Base-by-base conservation (phyloP, 495 filamentous ascomycete species). In the Penicillium coffeae region DNA sequence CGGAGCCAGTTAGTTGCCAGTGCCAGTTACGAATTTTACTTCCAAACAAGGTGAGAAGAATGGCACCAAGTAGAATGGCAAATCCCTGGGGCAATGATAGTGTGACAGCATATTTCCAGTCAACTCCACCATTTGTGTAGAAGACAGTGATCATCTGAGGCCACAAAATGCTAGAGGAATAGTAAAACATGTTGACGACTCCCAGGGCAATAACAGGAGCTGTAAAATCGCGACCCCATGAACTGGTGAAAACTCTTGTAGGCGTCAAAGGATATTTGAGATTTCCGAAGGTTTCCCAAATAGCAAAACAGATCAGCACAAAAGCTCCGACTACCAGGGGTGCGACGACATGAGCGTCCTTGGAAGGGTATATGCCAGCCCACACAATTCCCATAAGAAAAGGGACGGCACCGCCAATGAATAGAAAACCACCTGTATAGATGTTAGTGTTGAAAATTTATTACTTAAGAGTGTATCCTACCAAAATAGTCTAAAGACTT, bases 111-210 rank as follows among this genome's bases (percentile, higher is more conserved):
- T 59, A 56, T 32, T 50, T 51, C 55, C 56, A 62, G 45, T 62
- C 56, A 1, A 42, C 39, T 3, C 52, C 55, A 18, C 50, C 52
- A 15, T 59, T 54, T 3, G 56, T 56, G 30, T 59, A 62, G 16
- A 62, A 52, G 0, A 47, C 50, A 1, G 50, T 59, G 25, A 51
- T 62, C 59, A 62, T 62, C 40, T 59, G 49, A 2, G 59, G 59
- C 55, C 56, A 62, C 34, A 62, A 16, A 32, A 62, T 62, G 36
- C 56, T 62, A 12, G 56, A 59, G 1, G 59, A 62, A 38, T 59
- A 62, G 45, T 62, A 62, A 38, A 62, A 62, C 59, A 62, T 62
- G 38, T 59, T 62, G 37, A 62, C 50, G 13, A 62, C 59, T 7
- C 49, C 55, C 20, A 59, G 41, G 1, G 59, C 59, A 16, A 62